Conservation (phyloP, 1,139 yeast genomes). For the Blastobotrys illinoisensis region DNA sequence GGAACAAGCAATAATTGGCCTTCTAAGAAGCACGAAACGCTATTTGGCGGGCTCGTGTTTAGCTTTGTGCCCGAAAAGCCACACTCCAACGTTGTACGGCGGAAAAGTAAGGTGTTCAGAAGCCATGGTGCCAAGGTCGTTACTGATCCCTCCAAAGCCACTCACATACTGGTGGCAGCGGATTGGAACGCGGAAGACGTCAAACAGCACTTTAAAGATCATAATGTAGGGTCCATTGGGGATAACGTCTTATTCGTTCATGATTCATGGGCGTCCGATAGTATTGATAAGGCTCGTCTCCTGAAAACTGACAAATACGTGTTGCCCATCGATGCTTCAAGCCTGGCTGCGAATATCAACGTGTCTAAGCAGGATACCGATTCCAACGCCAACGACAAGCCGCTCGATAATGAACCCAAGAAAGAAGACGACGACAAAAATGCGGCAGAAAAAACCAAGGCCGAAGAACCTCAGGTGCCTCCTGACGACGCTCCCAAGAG, state of each 20-base stretch:
- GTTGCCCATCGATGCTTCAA: neutral
- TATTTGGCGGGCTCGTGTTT: conserved; percentile 1
- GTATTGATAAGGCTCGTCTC: conserved; percentile 29
- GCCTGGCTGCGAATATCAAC: neutral
- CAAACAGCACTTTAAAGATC: conserved; percentile 7
- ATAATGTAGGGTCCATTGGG: conserved; percentile 1
- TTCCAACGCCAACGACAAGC: neutral
- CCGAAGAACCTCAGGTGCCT: neutral
- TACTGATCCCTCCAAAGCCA: conserved; percentile 16
- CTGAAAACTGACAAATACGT: conserved; percentile 15
- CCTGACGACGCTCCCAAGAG: neutral
- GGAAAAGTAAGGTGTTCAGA: conserved; percentile 5
- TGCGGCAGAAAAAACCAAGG: neutral
- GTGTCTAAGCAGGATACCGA: conserved; percentile 1
- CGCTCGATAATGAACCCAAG: neutral
- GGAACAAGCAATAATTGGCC: neutral
- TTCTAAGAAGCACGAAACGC: neutral
- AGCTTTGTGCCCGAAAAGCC: neutral
- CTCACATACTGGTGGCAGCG: conserved; percentile 32
- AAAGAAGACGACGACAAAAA: neutral
- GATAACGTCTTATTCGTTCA: conserved; percentile 19
- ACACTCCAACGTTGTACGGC: conserved; percentile 1
- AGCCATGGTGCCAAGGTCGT: conserved; percentile 36
- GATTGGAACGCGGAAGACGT: conserved; percentile 13
- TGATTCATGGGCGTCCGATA: conserved; percentile 37